A percentile compares a stretch with the other conserved stretches of the same genome.
Conservation (phyloP, 129 eudicot genomes). For the Centaurea solstitialis region DNA sequence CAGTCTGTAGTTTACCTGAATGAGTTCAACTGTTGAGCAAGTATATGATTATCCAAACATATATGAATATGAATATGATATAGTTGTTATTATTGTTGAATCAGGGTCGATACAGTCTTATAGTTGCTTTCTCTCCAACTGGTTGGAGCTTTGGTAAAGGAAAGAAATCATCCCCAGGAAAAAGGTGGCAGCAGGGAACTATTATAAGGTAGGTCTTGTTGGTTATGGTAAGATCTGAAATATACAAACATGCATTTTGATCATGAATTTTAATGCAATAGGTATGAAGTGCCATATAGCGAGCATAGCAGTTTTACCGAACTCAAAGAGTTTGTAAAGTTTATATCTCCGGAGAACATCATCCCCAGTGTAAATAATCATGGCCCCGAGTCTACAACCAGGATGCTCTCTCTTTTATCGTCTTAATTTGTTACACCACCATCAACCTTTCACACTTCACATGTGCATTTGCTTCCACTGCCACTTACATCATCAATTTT, state of each 20-base stretch:
- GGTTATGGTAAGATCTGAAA: no score
- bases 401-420: conserved; percentile 59
- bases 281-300: conserved; percentile 98
- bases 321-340: conserved; percentile 78
- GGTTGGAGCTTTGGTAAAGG: conserved; percentile 98
- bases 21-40: neutral
- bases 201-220: conserved; percentile 52
- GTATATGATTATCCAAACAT: neutral
- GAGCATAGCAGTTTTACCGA: conserved; percentile 93
- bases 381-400: conserved; percentile 52
- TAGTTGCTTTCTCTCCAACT: conserved; percentile 93
- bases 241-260: no score
- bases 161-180: conserved; percentile 86
- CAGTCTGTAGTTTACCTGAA: neutral
- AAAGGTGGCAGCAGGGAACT: conserved; percentile 96
- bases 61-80: neutral
- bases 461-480: neutral
- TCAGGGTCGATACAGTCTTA: conserved; percentile 74
- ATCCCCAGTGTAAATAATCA: conserved; percentile 94
- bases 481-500: neutral
- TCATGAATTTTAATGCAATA: no score
- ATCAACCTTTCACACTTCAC: neutral
- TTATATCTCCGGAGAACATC: conserved; percentile 73
- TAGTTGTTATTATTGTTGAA: conserved; percentile 10
- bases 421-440: conserved; percentile 28